Percentiles rank a stretch among this genome's conserved stretches.
These are phyloP conservation scores for Erucastrum elatum DNA, from an alignment of 345 rosid genomes.

Conservation along the genomic window DNA sequence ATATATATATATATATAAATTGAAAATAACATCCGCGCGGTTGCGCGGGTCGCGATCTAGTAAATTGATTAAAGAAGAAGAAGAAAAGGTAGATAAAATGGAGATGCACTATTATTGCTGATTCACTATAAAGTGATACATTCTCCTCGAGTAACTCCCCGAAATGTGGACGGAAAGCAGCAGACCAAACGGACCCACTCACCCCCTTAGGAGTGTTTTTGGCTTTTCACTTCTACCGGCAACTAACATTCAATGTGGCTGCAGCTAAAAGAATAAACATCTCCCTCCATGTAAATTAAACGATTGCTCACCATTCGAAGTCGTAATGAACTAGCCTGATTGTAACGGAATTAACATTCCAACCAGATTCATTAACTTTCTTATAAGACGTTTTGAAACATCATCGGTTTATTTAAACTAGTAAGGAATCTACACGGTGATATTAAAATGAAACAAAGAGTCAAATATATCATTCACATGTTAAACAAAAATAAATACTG, in stretches of 20 bases:
- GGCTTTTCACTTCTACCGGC: not conserved
- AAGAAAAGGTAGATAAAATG: not conserved
- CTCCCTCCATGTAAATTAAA: too few species aligned
- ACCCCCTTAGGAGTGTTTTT: not conserved
- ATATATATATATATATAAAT: too few species aligned
- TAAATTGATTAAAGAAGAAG: not conserved
- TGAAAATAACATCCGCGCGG: too few species aligned
- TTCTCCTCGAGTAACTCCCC: slow-evolving; percentile 40
- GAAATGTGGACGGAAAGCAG: slow-evolving; percentile 33
- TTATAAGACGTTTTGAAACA: not conserved
- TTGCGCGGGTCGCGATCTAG: too few species aligned
- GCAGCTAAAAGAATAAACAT: not conserved
- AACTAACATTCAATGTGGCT: not conserved
- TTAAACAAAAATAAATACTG: not conserved
- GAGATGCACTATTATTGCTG: not conserved
- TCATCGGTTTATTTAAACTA: not conserved
- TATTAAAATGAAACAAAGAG: not conserved
- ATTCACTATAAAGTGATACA: slow-evolving; percentile 29
- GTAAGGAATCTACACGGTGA: not conserved
- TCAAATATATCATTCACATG: not conserved
- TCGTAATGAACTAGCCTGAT: not conserved
- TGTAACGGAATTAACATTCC: not conserved
- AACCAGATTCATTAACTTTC: not conserved
- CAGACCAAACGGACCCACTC: slow-evolving; percentile 25
- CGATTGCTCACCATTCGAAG: too few species aligned